phyloP scores from a whole-genome alignment of 129 eudicot species.

The Oenanthe sinensis region DNA sequence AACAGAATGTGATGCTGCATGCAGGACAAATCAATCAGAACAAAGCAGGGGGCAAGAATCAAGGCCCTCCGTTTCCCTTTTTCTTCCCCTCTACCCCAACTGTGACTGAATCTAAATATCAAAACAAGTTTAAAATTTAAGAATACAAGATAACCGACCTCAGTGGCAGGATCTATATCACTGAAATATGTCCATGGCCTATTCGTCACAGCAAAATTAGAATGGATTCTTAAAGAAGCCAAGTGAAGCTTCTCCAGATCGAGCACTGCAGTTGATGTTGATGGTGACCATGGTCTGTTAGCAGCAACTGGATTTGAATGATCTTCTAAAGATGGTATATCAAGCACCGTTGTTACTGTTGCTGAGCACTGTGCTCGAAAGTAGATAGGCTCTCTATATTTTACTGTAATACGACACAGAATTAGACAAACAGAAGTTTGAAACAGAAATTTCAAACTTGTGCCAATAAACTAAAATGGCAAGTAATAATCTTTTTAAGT shows the following conservation, averaged over 20 bases:
- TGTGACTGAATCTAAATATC: neutral
- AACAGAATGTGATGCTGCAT: neutral
- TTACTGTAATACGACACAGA: constrained; percentile 41
- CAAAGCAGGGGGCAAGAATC: neutral
- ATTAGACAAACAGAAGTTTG: neutral
- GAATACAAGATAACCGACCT: constrained; percentile 38
- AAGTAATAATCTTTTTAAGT: neutral
- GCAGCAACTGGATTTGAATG: constrained; percentile 45
- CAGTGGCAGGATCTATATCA: constrained; percentile 25
- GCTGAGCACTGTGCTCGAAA: constrained; percentile 51
- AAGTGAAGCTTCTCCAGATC: constrained; percentile 53
- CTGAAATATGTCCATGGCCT: constrained; percentile 44
- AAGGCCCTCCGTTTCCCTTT: neutral
- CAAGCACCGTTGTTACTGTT: constrained; percentile 40
- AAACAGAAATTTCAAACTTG: neutral
- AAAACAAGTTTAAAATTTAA: neutral
- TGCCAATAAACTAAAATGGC: neutral
- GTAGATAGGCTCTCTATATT: constrained; percentile 42
- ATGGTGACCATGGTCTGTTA: constrained; percentile 50
- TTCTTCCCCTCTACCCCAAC: neutral
- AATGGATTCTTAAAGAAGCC: constrained; percentile 47
- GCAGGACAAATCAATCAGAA: neutral
- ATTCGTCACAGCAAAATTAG: constrained; percentile 30
- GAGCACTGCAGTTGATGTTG: constrained; percentile 50
- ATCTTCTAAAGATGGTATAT: constrained; percentile 47